phyloP scores from a whole-genome alignment of 768 basidiomycete species.

The Trametes villosa region DNA sequence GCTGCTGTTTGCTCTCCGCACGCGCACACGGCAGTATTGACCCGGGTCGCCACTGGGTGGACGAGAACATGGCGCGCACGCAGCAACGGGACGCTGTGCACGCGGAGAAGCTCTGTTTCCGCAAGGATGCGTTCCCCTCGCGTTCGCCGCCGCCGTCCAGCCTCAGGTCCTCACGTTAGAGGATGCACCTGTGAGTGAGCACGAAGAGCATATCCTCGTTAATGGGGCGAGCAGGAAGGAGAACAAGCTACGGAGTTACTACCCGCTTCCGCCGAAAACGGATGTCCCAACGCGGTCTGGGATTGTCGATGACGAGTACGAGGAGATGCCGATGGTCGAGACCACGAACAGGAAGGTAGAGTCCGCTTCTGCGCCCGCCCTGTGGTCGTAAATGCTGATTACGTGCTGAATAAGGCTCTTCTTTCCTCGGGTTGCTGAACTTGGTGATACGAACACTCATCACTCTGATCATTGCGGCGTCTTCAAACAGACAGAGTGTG shows the following conservation, averaged over 20 bases:
- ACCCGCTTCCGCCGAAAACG: constrained; percentile 59
- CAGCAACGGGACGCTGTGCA: constrained; percentile 81
- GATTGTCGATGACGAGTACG: constrained; percentile 81
- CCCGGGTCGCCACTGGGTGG: constrained; percentile 74
- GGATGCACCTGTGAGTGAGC: constrained; percentile 30
- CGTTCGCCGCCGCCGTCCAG: constrained; percentile 37
- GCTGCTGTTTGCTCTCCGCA: constrained; percentile 2
- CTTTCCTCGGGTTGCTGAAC: constrained; percentile 81
- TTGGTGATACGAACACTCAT: constrained; percentile 71
- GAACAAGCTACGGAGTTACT: constrained; percentile 74
- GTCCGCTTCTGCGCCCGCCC: not conserved
- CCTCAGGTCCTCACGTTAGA: constrained; percentile 26
- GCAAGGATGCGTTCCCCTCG: constrained; percentile 76
- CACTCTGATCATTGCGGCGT: not conserved
- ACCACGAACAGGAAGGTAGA: constrained; percentile 93
- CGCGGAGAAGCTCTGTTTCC: constrained; percentile 85
- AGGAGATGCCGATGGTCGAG: constrained; percentile 90
- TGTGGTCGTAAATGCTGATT: not conserved
- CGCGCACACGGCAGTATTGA: constrained; percentile 1
- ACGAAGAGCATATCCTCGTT: constrained; percentile 11
- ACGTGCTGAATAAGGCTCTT: constrained; percentile 47
- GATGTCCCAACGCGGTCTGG: constrained; percentile 46
- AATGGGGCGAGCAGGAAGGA: constrained; percentile 50
- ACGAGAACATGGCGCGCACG: constrained; percentile 93
- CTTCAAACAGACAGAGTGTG: too few species aligned